Conservation (phyloP, 2,329 filamentous ascomycete species). For the Sporothrix pseudoabietina region DNA sequence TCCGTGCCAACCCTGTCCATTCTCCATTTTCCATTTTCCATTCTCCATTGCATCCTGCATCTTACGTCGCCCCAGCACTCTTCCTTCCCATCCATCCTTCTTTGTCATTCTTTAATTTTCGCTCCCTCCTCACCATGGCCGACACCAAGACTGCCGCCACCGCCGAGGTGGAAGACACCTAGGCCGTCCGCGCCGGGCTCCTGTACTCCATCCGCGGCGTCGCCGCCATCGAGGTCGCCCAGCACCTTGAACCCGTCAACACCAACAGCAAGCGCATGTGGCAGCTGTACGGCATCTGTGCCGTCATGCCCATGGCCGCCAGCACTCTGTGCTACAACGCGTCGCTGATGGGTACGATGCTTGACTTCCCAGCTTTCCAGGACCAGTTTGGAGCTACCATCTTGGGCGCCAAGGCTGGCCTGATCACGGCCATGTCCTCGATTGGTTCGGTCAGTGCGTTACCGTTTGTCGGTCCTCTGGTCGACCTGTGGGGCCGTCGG, state of each 20-base stretch:
- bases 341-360: conserved; percentile 12
- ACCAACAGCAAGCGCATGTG: not conserved
- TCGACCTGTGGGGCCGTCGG: not conserved
- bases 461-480: conserved; percentile 3
- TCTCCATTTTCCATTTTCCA: no score
- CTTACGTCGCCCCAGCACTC: no score
- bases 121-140: not conserved
- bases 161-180: not conserved
- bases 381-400: not conserved
- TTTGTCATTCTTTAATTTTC: not conserved
- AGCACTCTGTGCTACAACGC: conserved; percentile 4
- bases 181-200: not conserved
- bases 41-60: no score
- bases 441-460: not conserved
- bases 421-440: conserved; percentile 16
- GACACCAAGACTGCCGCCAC: not conserved
- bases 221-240: not conserved
- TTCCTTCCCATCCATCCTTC: not conserved
- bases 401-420: conserved; percentile 10
- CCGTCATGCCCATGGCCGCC: not conserved
- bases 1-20: no score
- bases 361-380: not conserved
- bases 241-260: conserved; percentile 1
- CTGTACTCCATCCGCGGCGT: conserved; percentile 9
- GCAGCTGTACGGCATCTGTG: conserved; percentile 10